Base-by-base conservation (phyloP, 1,139 yeast species). In the Wickerhamiella infanticola region DNA sequence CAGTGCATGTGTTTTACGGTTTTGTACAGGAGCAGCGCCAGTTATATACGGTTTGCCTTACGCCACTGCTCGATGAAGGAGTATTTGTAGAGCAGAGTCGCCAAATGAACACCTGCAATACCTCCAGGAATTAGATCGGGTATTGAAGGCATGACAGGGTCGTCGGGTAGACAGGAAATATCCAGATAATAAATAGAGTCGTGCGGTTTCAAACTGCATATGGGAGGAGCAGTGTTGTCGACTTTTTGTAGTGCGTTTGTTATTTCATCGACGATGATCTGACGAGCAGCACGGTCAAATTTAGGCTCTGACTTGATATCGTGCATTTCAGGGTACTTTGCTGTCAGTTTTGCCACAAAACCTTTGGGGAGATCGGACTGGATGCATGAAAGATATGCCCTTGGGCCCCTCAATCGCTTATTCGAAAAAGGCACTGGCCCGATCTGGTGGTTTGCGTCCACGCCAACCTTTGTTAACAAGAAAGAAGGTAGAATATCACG, bases 11-110 rank as follows among this genome's bases (percentile, higher is more conserved):
- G 74, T 74, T 45, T 64, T 86, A 53, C 72, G 64, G 46, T 81
- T 71, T 54, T 63, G 83, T 52, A 84, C 83, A 55, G 94, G 94
- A 1, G 84, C 85, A 1, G 88, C 94, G 0, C 86, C 93, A 0
- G 79, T 84, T 0, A 67, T 82, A 2, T 82, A 81, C 58, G 94
- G 94, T 0, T 58, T 83, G 39, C 94, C 94, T 2, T 60, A 6
- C 40, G 40, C 33, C 31, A 18, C n/a, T 13, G 29, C 33, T 38
- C 40, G 23, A 38, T 24, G 25, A 24, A 38, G 33, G 24, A 25
- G 25, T 38, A 38, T 25, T 38, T 38, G 25, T 25, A 38, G 7
- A 38, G 33, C 5, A 26, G 18, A 2, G 29, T 26, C 1, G 40
- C 33, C 3, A 38, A 31, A 23, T 25, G 40, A 31, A 26, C 25